Base-by-base conservation (phyloP, 1,139 yeast genomes). In the Blastobotrys serpentis region DNA sequence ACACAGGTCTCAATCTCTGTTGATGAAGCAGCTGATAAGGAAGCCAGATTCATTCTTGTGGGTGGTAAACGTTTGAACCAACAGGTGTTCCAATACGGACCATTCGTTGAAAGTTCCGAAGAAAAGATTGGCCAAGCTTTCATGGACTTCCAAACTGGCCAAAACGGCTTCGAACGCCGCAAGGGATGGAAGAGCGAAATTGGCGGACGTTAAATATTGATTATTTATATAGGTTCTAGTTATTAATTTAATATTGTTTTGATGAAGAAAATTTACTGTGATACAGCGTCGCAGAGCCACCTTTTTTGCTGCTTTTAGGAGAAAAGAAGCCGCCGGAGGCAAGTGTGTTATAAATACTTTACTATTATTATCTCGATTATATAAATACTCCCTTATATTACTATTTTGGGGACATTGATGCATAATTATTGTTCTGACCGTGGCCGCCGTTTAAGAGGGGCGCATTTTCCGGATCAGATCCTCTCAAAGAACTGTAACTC, bases 11-110 rank as follows among this genome's bases (percentile, higher is more conserved):
- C 55, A 34, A 48, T 61, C 32, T 47, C 51, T 23, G 64, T 62
- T 2, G 59, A 59, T 6, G 64, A 61, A 18, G 47, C 49, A 4
- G 54, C 52, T 33, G 48, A 57, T 16, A 63, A 68, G 29, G 71
- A 67, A 11, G 68, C 81, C 1, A 77, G 79, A 54, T 81, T 89
- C 59, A 81, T 86, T 2, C 59, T 89, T 29, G 72, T 88, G 53
- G 95, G 89, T 30, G 97, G 96, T 46, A 71, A 86, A 65, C 77
- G 79, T 38, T 72, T 88, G 52, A 78, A 86, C 59, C 96, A 89
- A 70, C 78, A 81, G 16, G 76, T 85, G 47, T 86, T 87, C 36
- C 96, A 89, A 65, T 86, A 88, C 62, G 97, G 97, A 11, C 96
- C 96, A 16, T 88, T 87, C 65, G 95, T 85, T 13, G 92, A 86